Conservation (phyloP, 129 eudicot species). For the Glebionis coronaria region DNA sequence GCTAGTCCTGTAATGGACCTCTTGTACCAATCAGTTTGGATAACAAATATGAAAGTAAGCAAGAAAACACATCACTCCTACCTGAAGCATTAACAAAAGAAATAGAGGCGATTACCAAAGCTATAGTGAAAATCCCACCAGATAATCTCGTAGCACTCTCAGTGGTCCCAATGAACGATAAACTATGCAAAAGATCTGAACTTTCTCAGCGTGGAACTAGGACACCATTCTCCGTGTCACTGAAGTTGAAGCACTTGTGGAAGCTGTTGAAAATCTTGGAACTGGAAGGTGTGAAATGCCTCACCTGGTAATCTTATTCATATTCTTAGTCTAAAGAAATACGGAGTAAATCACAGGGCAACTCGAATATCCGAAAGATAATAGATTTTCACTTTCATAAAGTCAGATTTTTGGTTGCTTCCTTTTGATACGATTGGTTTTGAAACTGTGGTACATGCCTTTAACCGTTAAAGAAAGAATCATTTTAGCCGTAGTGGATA, state of each 20-base stretch:
- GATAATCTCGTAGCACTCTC: conserved; percentile 27
- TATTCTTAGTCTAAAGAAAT: too few species aligned
- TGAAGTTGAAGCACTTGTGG: conserved; percentile 99
- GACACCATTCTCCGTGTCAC: conserved; percentile 81
- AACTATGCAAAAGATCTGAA: conserved; percentile 50
- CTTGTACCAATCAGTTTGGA: conserved; percentile 34
- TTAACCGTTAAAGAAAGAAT: too few species aligned
- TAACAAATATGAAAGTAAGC: conserved; percentile 26
- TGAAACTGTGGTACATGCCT: too few species aligned
- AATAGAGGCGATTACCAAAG: conserved; percentile 40
- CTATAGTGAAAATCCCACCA: conserved; percentile 44
- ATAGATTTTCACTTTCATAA: too few species aligned
- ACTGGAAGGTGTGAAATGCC: conserved; percentile 72
- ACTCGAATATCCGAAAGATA: too few species aligned
- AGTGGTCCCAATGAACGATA: conserved; percentile 35
- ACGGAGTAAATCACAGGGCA: too few species aligned
- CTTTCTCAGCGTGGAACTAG: conserved; percentile 70
- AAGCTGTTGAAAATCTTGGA: conserved; percentile 93
- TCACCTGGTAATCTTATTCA: not conserved
- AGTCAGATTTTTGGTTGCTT: too few species aligned
- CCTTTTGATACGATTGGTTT: too few species aligned
- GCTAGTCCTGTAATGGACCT: conserved; percentile 38
- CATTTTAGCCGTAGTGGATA: too few species aligned
- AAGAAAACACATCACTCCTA: conserved; percentile 36
- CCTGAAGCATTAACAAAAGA: conserved; percentile 26